These are phyloP conservation scores for Fraxinus paxiana DNA, from an alignment of 305 asterid species.

Conservation along the genomic window DNA sequence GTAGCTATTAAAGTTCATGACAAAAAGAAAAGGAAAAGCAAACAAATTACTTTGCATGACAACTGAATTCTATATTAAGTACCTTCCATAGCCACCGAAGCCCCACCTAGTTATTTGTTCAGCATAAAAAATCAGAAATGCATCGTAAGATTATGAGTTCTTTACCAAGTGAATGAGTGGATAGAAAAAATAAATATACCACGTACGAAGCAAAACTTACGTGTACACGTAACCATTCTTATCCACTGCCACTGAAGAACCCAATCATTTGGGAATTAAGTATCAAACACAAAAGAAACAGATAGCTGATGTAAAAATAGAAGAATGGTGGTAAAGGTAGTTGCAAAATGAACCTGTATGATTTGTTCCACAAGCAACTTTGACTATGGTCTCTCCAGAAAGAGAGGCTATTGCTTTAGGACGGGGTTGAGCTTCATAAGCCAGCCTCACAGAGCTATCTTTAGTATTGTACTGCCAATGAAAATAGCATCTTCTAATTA, in stretches of 20 bases:
- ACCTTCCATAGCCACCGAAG: slow-evolving; percentile 98
- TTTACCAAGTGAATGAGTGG: not conserved
- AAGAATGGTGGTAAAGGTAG: slow-evolving; percentile 4
- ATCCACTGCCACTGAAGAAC: slow-evolving; percentile 79
- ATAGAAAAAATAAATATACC: slow-evolving; percentile 6
- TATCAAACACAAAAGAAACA: slow-evolving; percentile 2
- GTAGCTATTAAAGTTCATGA: slow-evolving; percentile 22
- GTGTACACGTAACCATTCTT: slow-evolving; percentile 87
- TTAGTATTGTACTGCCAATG: slow-evolving; percentile 78
- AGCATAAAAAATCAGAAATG: slow-evolving; percentile 15
- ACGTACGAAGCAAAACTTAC: slow-evolving; percentile 49
- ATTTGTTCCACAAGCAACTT: slow-evolving; percentile 91
- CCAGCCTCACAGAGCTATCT: slow-evolving; percentile 93
- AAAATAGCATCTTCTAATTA: slow-evolving; percentile 15
- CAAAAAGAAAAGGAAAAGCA: slow-evolving; percentile 14
- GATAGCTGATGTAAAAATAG: not conserved
- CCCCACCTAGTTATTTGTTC: slow-evolving; percentile 69
- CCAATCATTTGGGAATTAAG: slow-evolving; percentile 19
- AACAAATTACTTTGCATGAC: slow-evolving; percentile 4
- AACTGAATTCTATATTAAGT: not conserved
- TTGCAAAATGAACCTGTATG: slow-evolving; percentile 64
- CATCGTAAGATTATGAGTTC: not conserved
- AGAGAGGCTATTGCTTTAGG: slow-evolving; percentile 82
- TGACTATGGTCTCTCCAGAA: slow-evolving; percentile 80
- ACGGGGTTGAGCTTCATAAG: slow-evolving; percentile 95